phyloP scores from a whole-genome alignment of 2,329 filamentous ascomycete genomes.

The Kalmusia sp. region DNA sequence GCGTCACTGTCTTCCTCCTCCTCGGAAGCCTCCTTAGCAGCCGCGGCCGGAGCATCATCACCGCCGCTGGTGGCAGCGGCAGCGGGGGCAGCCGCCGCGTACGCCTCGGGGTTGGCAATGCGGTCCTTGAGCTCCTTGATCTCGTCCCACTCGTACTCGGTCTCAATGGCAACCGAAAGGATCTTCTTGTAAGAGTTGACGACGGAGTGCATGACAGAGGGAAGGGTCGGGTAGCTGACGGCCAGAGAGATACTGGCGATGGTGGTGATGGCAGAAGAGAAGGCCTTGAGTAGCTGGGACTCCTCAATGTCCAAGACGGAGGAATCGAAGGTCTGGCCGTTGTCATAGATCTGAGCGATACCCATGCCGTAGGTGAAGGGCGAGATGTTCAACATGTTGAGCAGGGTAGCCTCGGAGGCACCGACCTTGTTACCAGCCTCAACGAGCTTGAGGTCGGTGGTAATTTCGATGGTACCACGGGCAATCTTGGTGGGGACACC shows the following conservation, averaged over 20 bases:
- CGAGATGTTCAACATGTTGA: constrained; percentile 99
- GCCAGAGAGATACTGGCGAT: constrained; percentile 92
- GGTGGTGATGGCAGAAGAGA: constrained; percentile 81
- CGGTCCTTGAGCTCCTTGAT: constrained; percentile 99
- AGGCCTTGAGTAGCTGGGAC: constrained; percentile 86
- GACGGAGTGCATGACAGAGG: constrained; percentile 94
- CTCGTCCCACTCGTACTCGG: constrained; percentile 91
- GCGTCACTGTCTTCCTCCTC: constrained; percentile 65
- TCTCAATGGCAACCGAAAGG: constrained; percentile 86
- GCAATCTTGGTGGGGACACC: constrained; percentile 99
- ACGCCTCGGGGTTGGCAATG: constrained; percentile 98
- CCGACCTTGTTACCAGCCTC: constrained; percentile 94
- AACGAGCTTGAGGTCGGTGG: constrained; percentile 95
- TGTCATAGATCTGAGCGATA: constrained; percentile 95
- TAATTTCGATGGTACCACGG: constrained; percentile 99
- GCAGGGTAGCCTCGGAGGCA: constrained; percentile 95
- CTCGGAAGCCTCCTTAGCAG: constrained; percentile 49
- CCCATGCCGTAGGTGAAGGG: constrained; percentile 83
- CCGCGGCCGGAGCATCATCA: constrained; percentile 52
- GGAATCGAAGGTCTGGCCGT: constrained; percentile 89
- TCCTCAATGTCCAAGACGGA: constrained; percentile 92
- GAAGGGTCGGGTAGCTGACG: constrained; percentile 92
- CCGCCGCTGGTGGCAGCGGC: constrained; percentile 61
- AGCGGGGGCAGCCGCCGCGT: constrained; percentile 81
- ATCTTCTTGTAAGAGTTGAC: constrained; percentile 99